Evolutionary conservation across 176 grass and related monocot species (phyloP), one percentile per base, ranked within the genome.

Genomic region (Alloteropsis semialata): DNA sequence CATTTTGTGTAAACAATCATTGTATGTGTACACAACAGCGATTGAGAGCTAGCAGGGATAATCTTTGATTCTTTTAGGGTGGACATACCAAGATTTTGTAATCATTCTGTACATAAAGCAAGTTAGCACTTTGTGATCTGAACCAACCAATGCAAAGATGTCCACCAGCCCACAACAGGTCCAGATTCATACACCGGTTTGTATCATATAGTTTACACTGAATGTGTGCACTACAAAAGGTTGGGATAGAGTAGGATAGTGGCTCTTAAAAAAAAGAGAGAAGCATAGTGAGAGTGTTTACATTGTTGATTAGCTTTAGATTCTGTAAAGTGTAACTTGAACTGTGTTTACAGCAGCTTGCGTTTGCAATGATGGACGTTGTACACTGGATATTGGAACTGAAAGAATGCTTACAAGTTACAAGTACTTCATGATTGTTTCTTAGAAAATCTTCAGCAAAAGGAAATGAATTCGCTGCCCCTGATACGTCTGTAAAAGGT

Each of bases 21-120:
- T 82, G 33, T 15, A 67, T 62, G 8, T 86, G 73, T 75, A 80
- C 54, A 60, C 34, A 72, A 18, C 58, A 85, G n/a, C 49, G 44
- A 87, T 68, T 81, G 32, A 65, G 28, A 58, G 24, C 14, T 74
- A 49, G 64, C 49, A 85, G 80, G 80, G 80, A 29, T 53, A 37
- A 68, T 55, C 48, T 19, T 78, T 64, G 11, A 55, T 90, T 78
- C 56, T 88, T 81, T 38, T 79, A 58, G 41, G 55, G 30, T 87
- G 63, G 37, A 2, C 49, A 69, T 75, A 82, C 30, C 28, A 61
- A 66, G 49, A 48, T 55, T 76, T 62, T 86, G 56, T 88, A 56
- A 67, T 28, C 30, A 59, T 67, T 85, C 38, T 72, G 61, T 84
- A 45, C 37, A 66, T 85, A 80, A 44, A 75, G 45, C 27, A n/a